Conservation (phyloP, 2,329 filamentous ascomycete genomes). For the Beauveria sp. region DNA sequence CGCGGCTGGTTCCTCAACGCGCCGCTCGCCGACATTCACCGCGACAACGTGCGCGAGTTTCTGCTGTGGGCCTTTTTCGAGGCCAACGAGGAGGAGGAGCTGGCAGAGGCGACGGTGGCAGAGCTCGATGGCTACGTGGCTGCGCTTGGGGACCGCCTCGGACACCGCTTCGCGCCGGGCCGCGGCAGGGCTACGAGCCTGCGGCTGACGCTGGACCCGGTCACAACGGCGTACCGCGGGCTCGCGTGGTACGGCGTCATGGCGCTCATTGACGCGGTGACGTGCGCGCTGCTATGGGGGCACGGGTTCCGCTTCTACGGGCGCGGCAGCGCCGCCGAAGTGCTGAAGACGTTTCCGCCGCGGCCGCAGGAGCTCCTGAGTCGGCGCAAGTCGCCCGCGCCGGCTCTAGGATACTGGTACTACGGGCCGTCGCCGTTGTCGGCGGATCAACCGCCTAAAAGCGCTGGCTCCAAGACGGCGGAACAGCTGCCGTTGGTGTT, state of each 20-base stretch:
- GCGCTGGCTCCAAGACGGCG: too few relatives aligned
- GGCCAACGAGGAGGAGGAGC: conserved; percentile 22
- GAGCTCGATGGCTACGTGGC: conserved; percentile 42
- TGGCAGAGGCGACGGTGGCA: conserved; percentile 20
- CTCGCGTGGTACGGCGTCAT: conserved; percentile 57
- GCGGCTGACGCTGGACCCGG: conserved; percentile 57
- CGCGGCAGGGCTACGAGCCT: conserved; percentile 48
- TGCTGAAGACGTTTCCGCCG: conserved; percentile 44
- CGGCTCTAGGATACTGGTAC: conserved; percentile 56
- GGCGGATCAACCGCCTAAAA: too few relatives aligned
- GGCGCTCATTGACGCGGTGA: conserved; percentile 45
- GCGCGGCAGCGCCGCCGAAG: conserved; percentile 24
- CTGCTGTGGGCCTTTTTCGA: conserved; percentile 62
- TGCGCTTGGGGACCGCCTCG: conserved; percentile 45
- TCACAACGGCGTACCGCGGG: conserved; percentile 53
- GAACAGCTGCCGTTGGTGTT: conserved; percentile 53
- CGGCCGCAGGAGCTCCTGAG: conserved; percentile 43
- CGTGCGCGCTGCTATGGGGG: conserved; percentile 36
- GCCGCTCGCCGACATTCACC: conserved; percentile 45
- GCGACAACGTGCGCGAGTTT: conserved; percentile 63
- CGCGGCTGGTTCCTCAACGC: conserved; percentile 60
- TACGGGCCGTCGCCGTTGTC: background rate
- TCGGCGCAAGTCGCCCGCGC: conserved; percentile 37
- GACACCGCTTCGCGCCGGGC: conserved; percentile 43
- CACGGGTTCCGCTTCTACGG: conserved; percentile 46